Base-by-base conservation (phyloP, 129 eudicot species). In the Escallonia rubra region DNA sequence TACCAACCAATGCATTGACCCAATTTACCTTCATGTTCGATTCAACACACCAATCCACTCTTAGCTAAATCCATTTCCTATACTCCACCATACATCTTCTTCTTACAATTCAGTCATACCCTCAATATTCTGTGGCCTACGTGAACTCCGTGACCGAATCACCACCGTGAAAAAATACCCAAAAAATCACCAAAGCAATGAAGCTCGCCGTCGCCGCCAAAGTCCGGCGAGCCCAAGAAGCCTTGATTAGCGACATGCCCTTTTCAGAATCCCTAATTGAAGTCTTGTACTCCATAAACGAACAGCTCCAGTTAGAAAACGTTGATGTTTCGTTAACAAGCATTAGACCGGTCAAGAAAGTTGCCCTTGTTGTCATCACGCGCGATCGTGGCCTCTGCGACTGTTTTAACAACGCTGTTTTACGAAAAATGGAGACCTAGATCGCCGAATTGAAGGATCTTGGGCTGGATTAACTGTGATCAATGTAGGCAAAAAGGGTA, bases 331-430 rank as follows among this genome's bases (percentile, higher is more conserved):
- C 91, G 0, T 70, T 86, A 4, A 77, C 87, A 1, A 72, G 61
- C 23, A 79, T 86, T 15, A 76, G 91, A 5, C 84, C 91, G 15
- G 91, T 86, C 7, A 82, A 74, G 59, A 86, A 79, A 65, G 85
- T 86, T 63, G 91, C 88, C 12, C 72, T 86, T 7, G 88, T 86
- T 5, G 91, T 86, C 43, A 71, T 86, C 44, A 79, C 91, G 7
- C 88, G 91, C 9, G 88, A 86, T 55, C 75, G 91, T 43, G 91
- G 91, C 57, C 85, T 86, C 39, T 86, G 91, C 34, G 91, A 88
- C 1, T 85, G 91, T 38, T 86, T 79, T 50, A 86, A 82, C 46
- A 86, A 76, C 50, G n/a, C 50, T 0, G 66, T 86, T 47, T 4
- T 86, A 53, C 79, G 78, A 50, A 86, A 86, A 66, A 85, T 88